phyloP scores from a whole-genome alignment of 2,329 filamentous ascomycete species.

The Coniella vitis region DNA sequence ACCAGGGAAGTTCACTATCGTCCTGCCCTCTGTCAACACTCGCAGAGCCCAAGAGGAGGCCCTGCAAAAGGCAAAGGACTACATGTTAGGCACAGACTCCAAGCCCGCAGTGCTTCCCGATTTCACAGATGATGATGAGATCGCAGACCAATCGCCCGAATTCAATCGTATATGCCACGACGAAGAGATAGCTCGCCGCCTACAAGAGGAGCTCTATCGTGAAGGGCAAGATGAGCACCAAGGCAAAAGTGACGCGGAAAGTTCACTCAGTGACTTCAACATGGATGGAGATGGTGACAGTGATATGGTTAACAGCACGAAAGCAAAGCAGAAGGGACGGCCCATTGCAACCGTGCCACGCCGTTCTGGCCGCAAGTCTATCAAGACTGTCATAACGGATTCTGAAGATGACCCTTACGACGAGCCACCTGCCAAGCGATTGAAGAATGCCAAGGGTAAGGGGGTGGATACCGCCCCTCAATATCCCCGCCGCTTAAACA shows the following conservation, averaged over 20 bases:
- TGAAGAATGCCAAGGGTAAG: constrained; percentile 5
- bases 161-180: constrained; percentile 47
- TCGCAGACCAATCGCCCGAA: constrained; percentile 32
- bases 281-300: constrained; percentile 7
- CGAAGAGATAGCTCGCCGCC: constrained; percentile 45
- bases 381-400: constrained; percentile 1
- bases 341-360: neutral
- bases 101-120: constrained; percentile 40
- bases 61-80: constrained; percentile 28
- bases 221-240: constrained; percentile 5
- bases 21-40: constrained; percentile 21
- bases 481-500: no score
- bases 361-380: neutral
- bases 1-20: constrained; percentile 29
- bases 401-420: constrained; percentile 8
- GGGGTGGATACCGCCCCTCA: neutral
- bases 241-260: constrained; percentile 16
- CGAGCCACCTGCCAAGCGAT: constrained; percentile 11
- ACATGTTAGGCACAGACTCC: constrained; percentile 17
- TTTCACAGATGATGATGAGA: constrained; percentile 38
- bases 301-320: constrained; percentile 1
- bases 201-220: constrained; percentile 42
- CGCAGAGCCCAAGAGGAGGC: constrained; percentile 33
- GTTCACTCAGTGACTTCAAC: constrained; percentile 20
- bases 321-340: constrained; percentile 14